Base-by-base conservation (phyloP, 805 yeast species). In the Zygoascus biomembranicola region DNA sequence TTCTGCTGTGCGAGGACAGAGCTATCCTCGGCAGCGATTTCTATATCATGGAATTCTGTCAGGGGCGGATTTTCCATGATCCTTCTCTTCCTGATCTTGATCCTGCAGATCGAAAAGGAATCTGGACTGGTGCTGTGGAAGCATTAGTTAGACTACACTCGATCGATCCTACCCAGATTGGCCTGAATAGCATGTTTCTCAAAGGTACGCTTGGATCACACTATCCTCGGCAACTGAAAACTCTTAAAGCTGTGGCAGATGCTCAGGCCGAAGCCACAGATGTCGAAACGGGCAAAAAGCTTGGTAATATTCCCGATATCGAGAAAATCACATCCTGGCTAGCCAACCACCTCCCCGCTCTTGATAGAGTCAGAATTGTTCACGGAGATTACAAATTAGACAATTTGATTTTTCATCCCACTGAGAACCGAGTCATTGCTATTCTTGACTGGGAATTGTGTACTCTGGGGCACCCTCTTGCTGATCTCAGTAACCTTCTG, bases 311-410 rank as follows among this genome's bases (percentile, higher is more conserved):
- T 35, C 82, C 83, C 0, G 60, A 73, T 39, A 77, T 79, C 52
- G 70, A 69, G 1, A 61, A 64, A 5, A 69, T 77, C 9, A 65
- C 75, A 13, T 51, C 63, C 2, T 81, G 78, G 76, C 63, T 79
- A 35, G 53, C 70, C 16, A 52, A 59, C 5, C 66, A 70, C 37
- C 71, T 79, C 0, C 86, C 86, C 55, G 76, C 81, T 1, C 41
- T 46, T 14, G 59, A 66, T 5, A 62, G 68, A 13, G 68, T 73
- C 43, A 68, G 75, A 2, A 70, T 81, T 53, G 79, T 81, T 41
- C 87, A 81, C 58, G 87, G 90, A 45, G 82, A 82, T 69, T 76
- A 77, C 74, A 78, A 82, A 69, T 72, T 78, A 61, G 84, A 85
- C 72, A 74, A 85, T 69, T 71, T 85, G 57, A 75, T 85, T 35